Conservation (phyloP, 2,329 filamentous ascomycete genomes). For the Aspergillus japonicus region DNA sequence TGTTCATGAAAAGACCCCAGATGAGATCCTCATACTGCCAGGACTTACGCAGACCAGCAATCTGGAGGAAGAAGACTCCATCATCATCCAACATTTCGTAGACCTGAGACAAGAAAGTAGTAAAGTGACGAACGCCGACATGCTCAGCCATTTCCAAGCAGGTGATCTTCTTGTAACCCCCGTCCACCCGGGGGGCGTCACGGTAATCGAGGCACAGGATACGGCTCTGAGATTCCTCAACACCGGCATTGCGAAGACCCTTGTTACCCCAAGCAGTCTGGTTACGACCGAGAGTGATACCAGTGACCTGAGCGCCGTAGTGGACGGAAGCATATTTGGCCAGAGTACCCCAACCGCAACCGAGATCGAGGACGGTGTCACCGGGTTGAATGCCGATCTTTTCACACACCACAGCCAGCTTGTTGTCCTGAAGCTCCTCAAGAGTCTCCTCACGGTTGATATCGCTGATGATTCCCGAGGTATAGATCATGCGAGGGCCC, state of each 20-base stretch:
- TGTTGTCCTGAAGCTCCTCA: conserved; percentile 97
- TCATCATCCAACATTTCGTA: conserved; percentile 96
- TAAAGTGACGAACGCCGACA: conserved; percentile 89
- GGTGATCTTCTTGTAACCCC: conserved; percentile 89
- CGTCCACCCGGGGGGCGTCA: conserved; percentile 77
- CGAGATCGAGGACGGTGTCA: conserved; percentile 87
- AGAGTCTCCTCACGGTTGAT: conserved; percentile 83
- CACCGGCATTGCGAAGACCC: conserved; percentile 76
- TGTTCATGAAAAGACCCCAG: conserved; percentile 99
- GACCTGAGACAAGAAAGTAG: conserved; percentile 77
- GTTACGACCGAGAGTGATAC: conserved; percentile 92
- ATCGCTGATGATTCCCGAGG: conserved; percentile 89
- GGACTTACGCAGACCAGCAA: conserved; percentile 85
- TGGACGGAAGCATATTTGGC: conserved; percentile 89
- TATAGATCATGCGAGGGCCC: conserved; percentile 98
- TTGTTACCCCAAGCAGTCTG: conserved; percentile 97
- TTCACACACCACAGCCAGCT: conserved; percentile 90
- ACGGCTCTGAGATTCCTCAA: conserved; percentile 82
- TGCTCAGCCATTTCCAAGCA: conserved; percentile 99
- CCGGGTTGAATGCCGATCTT: conserved; percentile 83
- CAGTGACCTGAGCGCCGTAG: conserved; percentile 81
- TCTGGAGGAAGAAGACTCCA: conserved; percentile 92
- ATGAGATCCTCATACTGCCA: conserved; percentile 99
- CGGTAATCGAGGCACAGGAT: conserved; percentile 98
- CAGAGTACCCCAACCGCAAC: conserved; percentile 96